Conservation (phyloP, 305 asterid species). For the Fraxinus velutina region DNA sequence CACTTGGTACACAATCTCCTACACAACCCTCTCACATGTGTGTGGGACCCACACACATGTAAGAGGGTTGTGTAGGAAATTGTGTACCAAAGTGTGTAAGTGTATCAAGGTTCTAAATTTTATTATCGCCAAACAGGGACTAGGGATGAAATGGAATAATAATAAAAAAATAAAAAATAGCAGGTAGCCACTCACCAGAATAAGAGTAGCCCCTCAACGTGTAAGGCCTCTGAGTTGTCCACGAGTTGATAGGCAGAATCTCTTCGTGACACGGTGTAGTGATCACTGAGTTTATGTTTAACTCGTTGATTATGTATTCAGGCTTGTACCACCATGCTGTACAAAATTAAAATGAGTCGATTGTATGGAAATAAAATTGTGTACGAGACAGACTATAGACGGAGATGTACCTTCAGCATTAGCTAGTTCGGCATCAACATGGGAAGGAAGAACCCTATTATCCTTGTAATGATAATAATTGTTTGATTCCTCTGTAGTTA, state of each 20-base stretch:
- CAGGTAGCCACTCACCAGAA: slow-evolving; percentile 50
- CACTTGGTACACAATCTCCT: too few relatives aligned
- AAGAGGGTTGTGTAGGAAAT: too few relatives aligned
- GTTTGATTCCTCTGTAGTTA: slow-evolving; percentile 63
- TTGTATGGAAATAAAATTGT: neutral
- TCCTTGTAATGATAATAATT: slow-evolving; percentile 74
- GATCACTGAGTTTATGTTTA: slow-evolving; percentile 83
- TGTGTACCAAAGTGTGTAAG: too few relatives aligned
- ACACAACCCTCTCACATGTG: too few relatives aligned
- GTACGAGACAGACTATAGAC: neutral
- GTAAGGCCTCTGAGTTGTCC: slow-evolving; percentile 89
- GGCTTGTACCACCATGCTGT: slow-evolving; percentile 98
- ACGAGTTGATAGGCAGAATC: slow-evolving; percentile 72
- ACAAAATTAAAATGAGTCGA: neutral
- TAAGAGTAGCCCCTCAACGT: slow-evolving; percentile 81
- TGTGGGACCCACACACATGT: too few relatives aligned
- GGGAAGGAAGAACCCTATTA: slow-evolving; percentile 78
- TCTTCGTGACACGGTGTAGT: slow-evolving; percentile 92
- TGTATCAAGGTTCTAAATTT: too few relatives aligned
- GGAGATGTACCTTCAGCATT: slow-evolving; percentile 60
- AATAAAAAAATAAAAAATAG: neutral
- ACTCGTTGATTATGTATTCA: slow-evolving; percentile 81
- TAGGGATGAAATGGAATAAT: too few relatives aligned
- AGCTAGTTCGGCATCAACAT: slow-evolving; percentile 86
- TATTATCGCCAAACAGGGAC: too few relatives aligned